Evolutionary conservation across 345 rosid species (phyloP).

Genomic region (Erodium maritimum): DNA sequence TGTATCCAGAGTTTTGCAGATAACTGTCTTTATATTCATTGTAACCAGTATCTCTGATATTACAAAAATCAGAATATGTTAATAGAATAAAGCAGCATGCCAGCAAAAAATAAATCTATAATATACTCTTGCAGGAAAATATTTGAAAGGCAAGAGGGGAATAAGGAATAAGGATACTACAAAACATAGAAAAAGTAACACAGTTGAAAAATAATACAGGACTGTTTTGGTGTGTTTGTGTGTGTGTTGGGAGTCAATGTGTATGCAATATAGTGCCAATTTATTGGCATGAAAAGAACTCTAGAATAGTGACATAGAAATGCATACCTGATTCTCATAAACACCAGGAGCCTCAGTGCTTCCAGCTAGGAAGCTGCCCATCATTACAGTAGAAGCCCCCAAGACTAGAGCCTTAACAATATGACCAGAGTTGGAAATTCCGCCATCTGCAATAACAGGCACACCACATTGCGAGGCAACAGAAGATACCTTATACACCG

Average conservation of each 20-base stretch:
- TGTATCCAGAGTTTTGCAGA: too few relatives aligned
- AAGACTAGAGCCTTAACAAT: constrained; percentile 77
- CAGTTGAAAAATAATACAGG: neutral
- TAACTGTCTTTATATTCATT: too few relatives aligned
- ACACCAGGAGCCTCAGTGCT: constrained; percentile 83
- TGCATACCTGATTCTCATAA: constrained; percentile 46
- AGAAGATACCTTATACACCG: constrained; percentile 84
- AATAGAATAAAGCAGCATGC: neutral
- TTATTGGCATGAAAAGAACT: neutral
- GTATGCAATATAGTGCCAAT: neutral
- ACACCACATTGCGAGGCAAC: constrained; percentile 57
- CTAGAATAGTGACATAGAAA: neutral
- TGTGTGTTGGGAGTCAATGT: neutral
- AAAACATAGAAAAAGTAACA: neutral
- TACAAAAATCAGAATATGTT: neutral
- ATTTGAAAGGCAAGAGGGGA: neutral
- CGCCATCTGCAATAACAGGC: constrained; percentile 96
- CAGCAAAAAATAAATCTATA: neutral
- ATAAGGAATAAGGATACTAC: neutral
- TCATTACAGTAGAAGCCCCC: constrained; percentile 96
- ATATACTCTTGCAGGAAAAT: neutral
- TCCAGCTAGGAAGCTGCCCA: constrained; percentile 95
- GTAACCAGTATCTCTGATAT: too few relatives aligned
- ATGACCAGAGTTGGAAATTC: constrained; percentile 91
- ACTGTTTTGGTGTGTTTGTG: neutral